Evolutionary conservation across 2,329 filamentous ascomycete genomes (phyloP).

Genomic region (Zasmidium citrigriseum): DNA sequence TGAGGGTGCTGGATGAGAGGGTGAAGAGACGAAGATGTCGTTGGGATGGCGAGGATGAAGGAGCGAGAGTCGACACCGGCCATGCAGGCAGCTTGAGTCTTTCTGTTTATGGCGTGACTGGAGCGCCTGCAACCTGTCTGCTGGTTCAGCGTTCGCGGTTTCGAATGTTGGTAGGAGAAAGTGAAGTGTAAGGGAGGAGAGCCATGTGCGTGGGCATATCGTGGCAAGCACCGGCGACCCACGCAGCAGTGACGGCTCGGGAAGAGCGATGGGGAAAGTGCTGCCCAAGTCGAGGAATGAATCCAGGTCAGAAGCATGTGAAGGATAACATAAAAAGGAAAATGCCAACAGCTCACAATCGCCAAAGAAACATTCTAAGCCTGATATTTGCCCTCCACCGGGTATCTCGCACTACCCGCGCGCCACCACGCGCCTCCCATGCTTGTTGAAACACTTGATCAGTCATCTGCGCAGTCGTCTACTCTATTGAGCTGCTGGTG

Average conservation of each 20-base stretch:
- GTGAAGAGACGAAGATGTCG: constrained; percentile 13
- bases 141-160: not conserved
- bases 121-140: constrained; percentile 1
- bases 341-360: not conserved
- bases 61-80: constrained; percentile 1
- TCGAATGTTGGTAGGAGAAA: not conserved
- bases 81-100: not conserved
- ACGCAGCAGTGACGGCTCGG: not conserved
- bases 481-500: constrained; percentile 21
- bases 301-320: too few relatives aligned
- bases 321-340: not conserved
- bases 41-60: constrained; percentile 6
- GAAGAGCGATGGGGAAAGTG: not conserved
- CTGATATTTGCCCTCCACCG: constrained; percentile 7
- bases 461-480: not conserved
- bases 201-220: not conserved
- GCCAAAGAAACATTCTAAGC: constrained; percentile 3
- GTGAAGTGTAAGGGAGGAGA: not conserved
- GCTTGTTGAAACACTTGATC: constrained; percentile 3
- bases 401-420: constrained; percentile 12
- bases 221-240: not conserved
- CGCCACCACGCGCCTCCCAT: constrained; percentile 11
- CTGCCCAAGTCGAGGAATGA: too few relatives aligned
- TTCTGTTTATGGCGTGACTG: not conserved
- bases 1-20: constrained; percentile 19